Percentiles rank a stretch among this genome's conserved stretches.
phyloP scores from a whole-genome alignment of 2,329 filamentous ascomycete species.

The Exophiala alcalophila region DNA sequence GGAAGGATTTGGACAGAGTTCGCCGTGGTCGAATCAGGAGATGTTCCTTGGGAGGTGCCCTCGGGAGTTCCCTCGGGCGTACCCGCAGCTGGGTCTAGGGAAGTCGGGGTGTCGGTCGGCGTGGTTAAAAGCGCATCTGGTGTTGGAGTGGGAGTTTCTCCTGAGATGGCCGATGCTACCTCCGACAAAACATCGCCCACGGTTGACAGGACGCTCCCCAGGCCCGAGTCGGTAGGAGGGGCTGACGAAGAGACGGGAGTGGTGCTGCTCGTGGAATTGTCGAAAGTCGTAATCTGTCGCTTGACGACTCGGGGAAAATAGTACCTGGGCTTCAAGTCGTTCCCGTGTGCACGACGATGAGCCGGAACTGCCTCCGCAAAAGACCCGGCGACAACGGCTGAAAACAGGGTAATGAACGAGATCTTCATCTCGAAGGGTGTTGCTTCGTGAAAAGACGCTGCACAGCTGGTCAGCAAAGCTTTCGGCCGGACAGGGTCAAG shows the following conservation, averaged over 20 bases:
- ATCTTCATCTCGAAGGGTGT: slow-evolving; percentile 24
- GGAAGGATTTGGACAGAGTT: no score
- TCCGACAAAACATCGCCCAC: slow-evolving; percentile 22
- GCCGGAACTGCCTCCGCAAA: slow-evolving; percentile 33
- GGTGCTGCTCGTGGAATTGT: slow-evolving; percentile 15
- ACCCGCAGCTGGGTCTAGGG: no score
- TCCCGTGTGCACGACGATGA: slow-evolving; percentile 21
- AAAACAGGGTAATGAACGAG: slow-evolving; percentile 29
- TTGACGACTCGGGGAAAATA: slow-evolving; percentile 33
- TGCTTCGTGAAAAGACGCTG: slow-evolving; percentile 3
- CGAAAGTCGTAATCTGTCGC: slow-evolving; percentile 25
- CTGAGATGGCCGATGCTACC: slow-evolving; percentile 15
- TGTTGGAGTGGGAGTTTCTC: slow-evolving; percentile 11
- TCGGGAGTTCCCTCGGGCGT: no score
- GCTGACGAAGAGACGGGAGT: slow-evolving; percentile 12
- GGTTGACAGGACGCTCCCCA: slow-evolving; percentile 16
- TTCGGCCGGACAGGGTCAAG: not conserved
- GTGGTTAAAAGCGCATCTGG: slow-evolving; percentile 5
- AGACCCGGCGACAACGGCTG: slow-evolving; percentile 30
- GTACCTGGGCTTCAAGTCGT: slow-evolving; percentile 30
- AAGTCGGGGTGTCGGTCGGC: slow-evolving; percentile 4
- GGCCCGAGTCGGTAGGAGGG: slow-evolving; percentile 14
- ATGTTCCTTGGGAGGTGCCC: no score
- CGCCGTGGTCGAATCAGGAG: no score
- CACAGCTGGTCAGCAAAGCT: slow-evolving; percentile 7